Evolutionary conservation across 1,284 basidiomycete species (phyloP).

Genomic region (Sparassis latifolia): DNA sequence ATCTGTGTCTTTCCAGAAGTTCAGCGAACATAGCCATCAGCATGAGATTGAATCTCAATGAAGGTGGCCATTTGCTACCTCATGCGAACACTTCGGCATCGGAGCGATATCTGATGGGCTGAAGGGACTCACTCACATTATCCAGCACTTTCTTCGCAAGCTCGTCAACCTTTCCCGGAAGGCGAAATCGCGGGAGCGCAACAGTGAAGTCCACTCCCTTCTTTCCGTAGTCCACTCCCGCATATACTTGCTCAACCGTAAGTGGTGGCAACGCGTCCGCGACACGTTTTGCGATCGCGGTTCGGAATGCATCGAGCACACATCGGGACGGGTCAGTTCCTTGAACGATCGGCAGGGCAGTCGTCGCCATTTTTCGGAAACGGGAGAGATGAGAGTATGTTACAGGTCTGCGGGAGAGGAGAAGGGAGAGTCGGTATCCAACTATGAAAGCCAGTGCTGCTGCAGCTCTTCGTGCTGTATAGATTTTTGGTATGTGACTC

Average conservation of each 20-base stretch:
- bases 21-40: too few species aligned
- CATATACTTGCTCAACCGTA: constrained; percentile 70
- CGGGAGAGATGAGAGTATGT: neutral
- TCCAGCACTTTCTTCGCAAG: constrained; percentile 71
- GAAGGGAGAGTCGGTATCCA: constrained; percentile 1
- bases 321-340: constrained; percentile 69
- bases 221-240: constrained; percentile 86
- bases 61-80: too few species aligned
- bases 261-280: constrained; percentile 64
- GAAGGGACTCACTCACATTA: constrained; percentile 38
- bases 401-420: neutral
- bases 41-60: too few species aligned
- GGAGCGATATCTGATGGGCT: too few species aligned
- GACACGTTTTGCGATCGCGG: constrained; percentile 76
- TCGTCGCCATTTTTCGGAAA: constrained; percentile 9
- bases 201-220: constrained; percentile 92
- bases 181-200: constrained; percentile 85
- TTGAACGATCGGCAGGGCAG: constrained; percentile 43
- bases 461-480: neutral
- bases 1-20: too few species aligned
- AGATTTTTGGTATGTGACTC: constrained; percentile 3
- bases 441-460: constrained; percentile 1
- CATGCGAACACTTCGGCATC: too few species aligned
- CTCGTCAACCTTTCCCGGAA: constrained; percentile 80
- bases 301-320: constrained; percentile 80